Base-by-base conservation (phyloP, 352 stramenopile genomes). In the Phytophthora syringae region DNA sequence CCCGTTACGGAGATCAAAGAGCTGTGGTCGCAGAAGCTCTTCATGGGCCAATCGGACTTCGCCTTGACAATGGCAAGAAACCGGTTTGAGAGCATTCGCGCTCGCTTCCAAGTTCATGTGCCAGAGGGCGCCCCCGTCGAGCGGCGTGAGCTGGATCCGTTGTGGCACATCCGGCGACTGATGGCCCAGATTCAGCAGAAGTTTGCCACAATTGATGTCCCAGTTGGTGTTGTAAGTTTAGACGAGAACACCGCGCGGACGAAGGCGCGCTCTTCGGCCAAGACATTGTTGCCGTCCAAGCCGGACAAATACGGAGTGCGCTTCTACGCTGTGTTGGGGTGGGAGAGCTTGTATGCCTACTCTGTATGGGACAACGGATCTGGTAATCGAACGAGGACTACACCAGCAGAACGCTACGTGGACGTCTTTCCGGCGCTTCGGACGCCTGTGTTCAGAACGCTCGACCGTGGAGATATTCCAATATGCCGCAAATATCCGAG, bases 211-310 rank as follows among this genome's bases (percentile, higher is more conserved):
- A n/a, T n/a, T n/a, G n/a, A n/a, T n/a, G 51, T 58, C 10, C 36
- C 51, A 9, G 15, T 39, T 24, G 22, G 34, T 36, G 51, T 24
- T n/a, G 37, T 47, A 5, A 58, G 51, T 16, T 49, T 58, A 20
- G 51, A 58, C 25, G 51, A 58, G 24, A 58, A 49, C n/a, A 58
- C 36, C 5, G 51, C 49, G 6, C 45, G 45, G 1, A 52, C 45
- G 16, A 25, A 42, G 16, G 47, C 47, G 2, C 25, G 28, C 15
- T 43, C 47, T 12, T 3, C 9, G 16, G 49, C 49, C 9, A 56
- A 45, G 18, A 22, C 49, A 45, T 44, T 15, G 10, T 16, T 56
- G 11, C 49, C 32, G 3, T 22, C n/a, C 11, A 56, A 56, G 32
- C 49, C 49, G 2, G 49, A 56, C 20, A 56, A 56, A 15, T 56